These are phyloP conservation scores for Termitomyces sp. DNA, from an alignment of 768 basidiomycete species.

Conservation along the genomic window DNA sequence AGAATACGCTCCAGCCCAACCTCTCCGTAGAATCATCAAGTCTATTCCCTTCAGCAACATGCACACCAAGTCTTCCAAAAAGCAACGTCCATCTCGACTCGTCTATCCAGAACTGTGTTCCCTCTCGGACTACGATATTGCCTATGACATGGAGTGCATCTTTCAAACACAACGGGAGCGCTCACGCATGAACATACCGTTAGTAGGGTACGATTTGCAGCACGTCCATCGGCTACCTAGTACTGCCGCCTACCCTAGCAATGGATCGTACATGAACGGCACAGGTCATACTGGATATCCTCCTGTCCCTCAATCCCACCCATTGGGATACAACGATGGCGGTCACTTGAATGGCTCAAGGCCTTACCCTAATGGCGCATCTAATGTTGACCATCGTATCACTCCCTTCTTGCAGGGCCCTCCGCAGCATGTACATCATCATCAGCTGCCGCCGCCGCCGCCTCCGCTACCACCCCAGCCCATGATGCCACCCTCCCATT, in stretches of 20 bases:
- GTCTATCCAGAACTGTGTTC: conserved; percentile 42
- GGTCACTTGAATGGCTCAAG: conserved; percentile 1
- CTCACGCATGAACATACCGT: conserved; percentile 12
- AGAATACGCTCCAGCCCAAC: conserved; percentile 49
- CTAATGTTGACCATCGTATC: conserved; percentile 6
- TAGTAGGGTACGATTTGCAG: conserved; percentile 13
- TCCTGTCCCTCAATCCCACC: background rate
- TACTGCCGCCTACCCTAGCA: conserved; percentile 2
- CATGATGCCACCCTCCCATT: conserved; percentile 3
- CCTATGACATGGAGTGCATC: conserved; percentile 49
- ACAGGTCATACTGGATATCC: background rate
- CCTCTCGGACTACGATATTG: conserved; percentile 42
- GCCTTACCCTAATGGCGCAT: background rate
- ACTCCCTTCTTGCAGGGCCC: conserved; percentile 4
- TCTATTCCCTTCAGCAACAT: conserved; percentile 41
- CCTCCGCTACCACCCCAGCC: conserved; percentile 3
- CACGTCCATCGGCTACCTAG: conserved; percentile 8
- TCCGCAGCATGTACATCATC: conserved; percentile 9
- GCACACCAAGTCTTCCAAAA: conserved; percentile 20
- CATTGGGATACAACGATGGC: conserved; percentile 3
- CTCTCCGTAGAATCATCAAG: conserved; percentile 63
- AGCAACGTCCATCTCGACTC: conserved; percentile 17
- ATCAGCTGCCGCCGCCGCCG: background rate
- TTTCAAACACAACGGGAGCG: conserved; percentile 33
- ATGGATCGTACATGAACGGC: background rate